Conservation (phyloP, 805 yeast species). For the Candida ipomoeae region DNA sequence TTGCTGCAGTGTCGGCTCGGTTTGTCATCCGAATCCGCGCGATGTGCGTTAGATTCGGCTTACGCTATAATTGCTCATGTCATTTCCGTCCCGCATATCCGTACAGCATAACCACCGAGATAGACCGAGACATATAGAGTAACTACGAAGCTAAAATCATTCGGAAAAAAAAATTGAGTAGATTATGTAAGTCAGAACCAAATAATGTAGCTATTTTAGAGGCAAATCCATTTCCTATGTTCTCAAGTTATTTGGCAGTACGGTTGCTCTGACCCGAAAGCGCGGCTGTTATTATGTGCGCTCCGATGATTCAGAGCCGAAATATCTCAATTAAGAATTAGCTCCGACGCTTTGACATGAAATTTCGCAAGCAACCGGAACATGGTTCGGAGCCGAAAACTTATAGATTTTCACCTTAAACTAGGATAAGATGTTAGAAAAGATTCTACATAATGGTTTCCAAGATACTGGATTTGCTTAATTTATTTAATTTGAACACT, state of each 20-base stretch:
- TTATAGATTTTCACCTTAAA: neutral
- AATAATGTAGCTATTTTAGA: neutral
- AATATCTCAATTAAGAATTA: neutral
- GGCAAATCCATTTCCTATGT: neutral
- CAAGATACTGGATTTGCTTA: neutral
- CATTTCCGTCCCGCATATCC: constrained; percentile 1
- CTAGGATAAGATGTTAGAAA: no score
- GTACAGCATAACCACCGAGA: neutral
- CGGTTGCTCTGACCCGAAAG: neutral
- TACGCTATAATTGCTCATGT: constrained; percentile 2
- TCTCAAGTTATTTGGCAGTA: neutral
- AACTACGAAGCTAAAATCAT: no score
- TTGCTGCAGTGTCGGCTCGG: constrained; percentile 5
- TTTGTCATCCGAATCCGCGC: constrained; percentile 3
- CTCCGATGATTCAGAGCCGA: neutral
- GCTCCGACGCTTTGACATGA: neutral
- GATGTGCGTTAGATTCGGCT: constrained; percentile 1
- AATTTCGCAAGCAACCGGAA: neutral
- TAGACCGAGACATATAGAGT: neutral
- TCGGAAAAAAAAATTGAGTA: neutral
- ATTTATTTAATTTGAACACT: neutral
- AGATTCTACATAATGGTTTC: no score
- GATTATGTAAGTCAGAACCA: neutral
- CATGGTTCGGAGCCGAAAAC: neutral
- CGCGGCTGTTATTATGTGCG: constrained; percentile 5